A percentile compares a stretch with the other conserved stretches of the same genome.
These are phyloP conservation scores for Perkinsus olseni DNA, from an alignment of 169 alveolate genomes.

Conservation along the genomic window DNA sequence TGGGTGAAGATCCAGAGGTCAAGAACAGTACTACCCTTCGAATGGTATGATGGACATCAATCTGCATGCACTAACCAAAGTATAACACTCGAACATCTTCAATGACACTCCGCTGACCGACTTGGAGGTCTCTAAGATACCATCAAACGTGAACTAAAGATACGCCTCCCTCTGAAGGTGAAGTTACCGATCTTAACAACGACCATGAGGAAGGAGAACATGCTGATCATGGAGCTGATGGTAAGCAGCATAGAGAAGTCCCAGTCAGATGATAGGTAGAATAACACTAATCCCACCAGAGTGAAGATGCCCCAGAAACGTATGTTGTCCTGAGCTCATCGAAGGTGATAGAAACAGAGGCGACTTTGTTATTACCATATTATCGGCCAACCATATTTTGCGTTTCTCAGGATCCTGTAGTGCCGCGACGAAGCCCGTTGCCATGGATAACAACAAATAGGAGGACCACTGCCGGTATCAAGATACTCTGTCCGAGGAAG, in stretches of 20 bases:
- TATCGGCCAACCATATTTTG: background rate
- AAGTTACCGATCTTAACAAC: slow-evolving; percentile 41
- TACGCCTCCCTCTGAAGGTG: background rate
- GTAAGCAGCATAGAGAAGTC: slow-evolving; percentile 84
- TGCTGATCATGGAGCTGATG: slow-evolving; percentile 71
- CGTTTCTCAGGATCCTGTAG: background rate
- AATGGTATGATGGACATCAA: slow-evolving; percentile 75
- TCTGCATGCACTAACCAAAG: slow-evolving; percentile 61
- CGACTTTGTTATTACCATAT: background rate
- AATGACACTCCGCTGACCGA: slow-evolving; percentile 79
- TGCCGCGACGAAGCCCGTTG: background rate
- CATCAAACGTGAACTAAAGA: background rate
- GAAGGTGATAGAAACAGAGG: background rate
- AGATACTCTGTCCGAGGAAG: no score
- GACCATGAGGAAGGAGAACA: slow-evolving; percentile 76
- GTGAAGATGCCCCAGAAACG: slow-evolving; percentile 36
- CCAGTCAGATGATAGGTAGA: slow-evolving; percentile 72
- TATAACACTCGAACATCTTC: slow-evolving; percentile 72
- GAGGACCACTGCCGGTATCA: no score
- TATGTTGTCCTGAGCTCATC: background rate
- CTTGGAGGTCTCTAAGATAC: slow-evolving; percentile 42
- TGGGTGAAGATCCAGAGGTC: background rate
- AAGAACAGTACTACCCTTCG: slow-evolving; percentile 70
- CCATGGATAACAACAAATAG: background rate
- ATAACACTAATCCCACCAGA: slow-evolving; percentile 56